Percentiles rank a stretch among this genome's conserved stretches.
Evolutionary conservation across 2,329 filamentous ascomycete species (phyloP).

Genomic region (Colletotrichum sp.): DNA sequence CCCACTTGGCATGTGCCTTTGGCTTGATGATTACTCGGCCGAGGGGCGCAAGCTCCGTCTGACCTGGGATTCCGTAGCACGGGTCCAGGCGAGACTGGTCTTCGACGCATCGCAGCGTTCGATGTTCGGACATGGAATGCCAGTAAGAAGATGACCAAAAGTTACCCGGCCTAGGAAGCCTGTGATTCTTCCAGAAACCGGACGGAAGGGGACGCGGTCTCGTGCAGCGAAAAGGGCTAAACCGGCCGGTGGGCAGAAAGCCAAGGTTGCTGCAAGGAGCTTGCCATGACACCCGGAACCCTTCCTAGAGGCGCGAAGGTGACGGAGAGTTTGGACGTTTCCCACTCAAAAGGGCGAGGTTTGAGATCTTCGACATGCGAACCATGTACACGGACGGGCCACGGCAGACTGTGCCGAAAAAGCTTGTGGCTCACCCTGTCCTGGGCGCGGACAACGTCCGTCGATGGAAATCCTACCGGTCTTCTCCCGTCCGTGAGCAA

Average conservation of each 20-base stretch:
- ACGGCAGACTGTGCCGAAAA: neutral
- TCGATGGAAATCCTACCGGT: neutral
- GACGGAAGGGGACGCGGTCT: neutral
- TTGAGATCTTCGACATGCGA: neutral
- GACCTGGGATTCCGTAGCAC: neutral
- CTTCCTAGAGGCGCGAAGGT: neutral
- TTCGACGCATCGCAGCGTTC: neutral
- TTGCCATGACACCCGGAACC: neutral
- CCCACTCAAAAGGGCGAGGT: neutral
- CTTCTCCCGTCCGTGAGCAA: neutral
- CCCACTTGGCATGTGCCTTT: constrained; percentile 1
- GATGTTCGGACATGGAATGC: neutral
- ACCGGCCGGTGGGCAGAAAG: neutral
- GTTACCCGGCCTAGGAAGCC: neutral
- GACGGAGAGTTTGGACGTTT: neutral
- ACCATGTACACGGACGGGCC: neutral
- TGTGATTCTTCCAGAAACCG: neutral
- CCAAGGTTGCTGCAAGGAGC: neutral
- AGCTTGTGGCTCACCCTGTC: neutral
- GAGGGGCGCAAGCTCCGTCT: neutral
- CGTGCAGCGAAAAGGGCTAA: neutral
- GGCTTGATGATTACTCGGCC: neutral
- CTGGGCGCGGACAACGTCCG: neutral
- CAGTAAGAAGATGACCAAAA: neutral
- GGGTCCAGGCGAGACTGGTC: neutral